Conservation (phyloP, 73 alveolate genomes). For the Paramecium sonneborni region DNA sequence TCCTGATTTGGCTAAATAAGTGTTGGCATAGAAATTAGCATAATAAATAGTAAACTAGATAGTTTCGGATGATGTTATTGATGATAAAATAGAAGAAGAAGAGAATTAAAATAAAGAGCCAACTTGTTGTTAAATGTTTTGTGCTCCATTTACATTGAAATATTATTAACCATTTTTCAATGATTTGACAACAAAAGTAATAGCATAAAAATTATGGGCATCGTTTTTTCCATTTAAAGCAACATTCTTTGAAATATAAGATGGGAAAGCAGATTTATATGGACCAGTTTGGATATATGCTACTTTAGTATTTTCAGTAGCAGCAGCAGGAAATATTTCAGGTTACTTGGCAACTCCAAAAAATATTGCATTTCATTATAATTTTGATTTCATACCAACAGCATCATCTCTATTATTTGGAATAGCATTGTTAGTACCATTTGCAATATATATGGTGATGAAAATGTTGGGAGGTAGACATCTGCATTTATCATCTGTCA, state of each 20-base stretch:
- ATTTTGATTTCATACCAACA: slow-evolving; percentile 72
- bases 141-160: slow-evolving; percentile 38
- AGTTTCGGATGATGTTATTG: slow-evolving; percentile 34
- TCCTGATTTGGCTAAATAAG: not conserved
- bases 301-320: slow-evolving; percentile 74
- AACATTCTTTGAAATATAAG: slow-evolving; percentile 74
- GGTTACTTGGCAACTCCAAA: slow-evolving; percentile 77
- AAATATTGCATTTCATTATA: slow-evolving; percentile 71
- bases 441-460: slow-evolving; percentile 74
- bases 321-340: slow-evolving; percentile 79
- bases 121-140: slow-evolving; percentile 24
- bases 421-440: slow-evolving; percentile 75
- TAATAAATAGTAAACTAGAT: slow-evolving; percentile 23
- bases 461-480: slow-evolving; percentile 75
- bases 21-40: not conserved
- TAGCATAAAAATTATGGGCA: slow-evolving; percentile 57
- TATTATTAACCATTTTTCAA: slow-evolving; percentile 48
- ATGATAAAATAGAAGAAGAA: slow-evolving; percentile 20
- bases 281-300: slow-evolving; percentile 85
- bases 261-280: slow-evolving; percentile 79
- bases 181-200: not conserved
- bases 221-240: slow-evolving; percentile 78
- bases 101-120: slow-evolving; percentile 29
- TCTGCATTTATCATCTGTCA: slow-evolving; percentile 68
- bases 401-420: slow-evolving; percentile 78